phyloP scores from a whole-genome alignment of 371 early-diverging fungal species.

The Cokeromyces recurvatus region DNA sequence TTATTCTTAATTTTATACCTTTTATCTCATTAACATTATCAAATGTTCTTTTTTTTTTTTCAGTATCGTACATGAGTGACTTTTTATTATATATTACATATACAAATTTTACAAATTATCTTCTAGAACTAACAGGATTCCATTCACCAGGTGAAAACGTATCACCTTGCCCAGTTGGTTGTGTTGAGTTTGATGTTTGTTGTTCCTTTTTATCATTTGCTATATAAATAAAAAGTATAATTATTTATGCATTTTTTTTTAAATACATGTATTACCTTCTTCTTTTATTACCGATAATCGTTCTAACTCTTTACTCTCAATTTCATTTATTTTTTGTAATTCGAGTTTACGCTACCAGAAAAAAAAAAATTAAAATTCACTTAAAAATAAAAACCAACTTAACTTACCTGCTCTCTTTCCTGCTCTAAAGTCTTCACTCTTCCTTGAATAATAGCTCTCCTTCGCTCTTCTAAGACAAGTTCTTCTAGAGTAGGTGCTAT shows the following conservation, averaged over 20 bases:
- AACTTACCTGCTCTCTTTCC: conserved; percentile 24
- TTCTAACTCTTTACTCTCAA: conserved; percentile 3
- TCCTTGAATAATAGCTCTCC: conserved; percentile 47
- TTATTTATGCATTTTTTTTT: background rate
- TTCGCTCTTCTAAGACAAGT: conserved; percentile 28
- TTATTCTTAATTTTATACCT: too few relatives aligned
- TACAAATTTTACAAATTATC: too few relatives aligned
- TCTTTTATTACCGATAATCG: background rate
- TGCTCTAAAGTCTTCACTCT: conserved; percentile 31
- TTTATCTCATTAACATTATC: too few relatives aligned
- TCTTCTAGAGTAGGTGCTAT: conserved; percentile 54
- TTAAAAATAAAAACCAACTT: background rate
- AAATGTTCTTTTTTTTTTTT: too few relatives aligned
- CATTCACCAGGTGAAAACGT: conserved; percentile 41
- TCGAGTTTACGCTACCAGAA: conserved; percentile 20
- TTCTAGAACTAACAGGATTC: conserved; percentile 15
- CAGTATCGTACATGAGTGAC: too few relatives aligned
- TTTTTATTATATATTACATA: too few relatives aligned
- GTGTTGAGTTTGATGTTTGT: conserved; percentile 6
- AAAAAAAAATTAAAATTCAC: background rate
- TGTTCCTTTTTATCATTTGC: conserved; percentile 2
- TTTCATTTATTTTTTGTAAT: conserved; percentile 9
- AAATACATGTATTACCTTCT: background rate
- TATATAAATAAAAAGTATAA: too few relatives aligned
- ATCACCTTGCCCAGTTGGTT: conserved; percentile 35